phyloP scores from a whole-genome alignment of 78 protist species.

The Dictyostelium brefeldianum region DNA sequence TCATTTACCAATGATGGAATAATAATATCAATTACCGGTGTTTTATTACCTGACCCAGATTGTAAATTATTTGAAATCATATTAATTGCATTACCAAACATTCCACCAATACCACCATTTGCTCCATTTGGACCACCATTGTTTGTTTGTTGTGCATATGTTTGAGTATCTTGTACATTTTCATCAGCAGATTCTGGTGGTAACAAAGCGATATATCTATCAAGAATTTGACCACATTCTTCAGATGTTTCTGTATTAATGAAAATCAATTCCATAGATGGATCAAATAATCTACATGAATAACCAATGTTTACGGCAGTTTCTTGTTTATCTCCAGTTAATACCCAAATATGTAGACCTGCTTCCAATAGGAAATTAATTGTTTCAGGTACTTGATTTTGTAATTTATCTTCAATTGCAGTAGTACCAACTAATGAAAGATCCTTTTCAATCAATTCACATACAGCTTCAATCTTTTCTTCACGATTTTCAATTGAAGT shows the following conservation, averaged over 20 bases:
- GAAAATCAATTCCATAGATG: conserved; percentile 63
- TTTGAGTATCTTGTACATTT: background rate
- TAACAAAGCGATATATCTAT: conserved; percentile 64
- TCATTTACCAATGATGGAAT: conserved; percentile 30
- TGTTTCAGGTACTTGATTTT: conserved; percentile 91
- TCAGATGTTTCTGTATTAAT: conserved; percentile 76
- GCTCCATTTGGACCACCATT: background rate
- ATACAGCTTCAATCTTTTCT: conserved; percentile 70
- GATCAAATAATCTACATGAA: conserved; percentile 78
- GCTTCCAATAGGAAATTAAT: conserved; percentile 72
- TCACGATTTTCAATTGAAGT: conserved; percentile 77
- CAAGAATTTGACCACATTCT: conserved; percentile 74
- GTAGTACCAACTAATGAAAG: conserved; percentile 89
- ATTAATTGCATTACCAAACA: background rate
- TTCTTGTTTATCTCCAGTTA: conserved; percentile 95
- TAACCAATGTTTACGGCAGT: conserved; percentile 94
- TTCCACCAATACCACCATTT: background rate
- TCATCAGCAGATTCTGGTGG: conserved; percentile 59
- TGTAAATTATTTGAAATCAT: conserved; percentile 13
- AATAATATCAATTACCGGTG: conserved; percentile 28
- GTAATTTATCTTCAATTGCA: conserved; percentile 94
- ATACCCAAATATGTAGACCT: conserved; percentile 94
- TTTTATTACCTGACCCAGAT: conserved; percentile 20
- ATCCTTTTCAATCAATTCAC: conserved; percentile 86
- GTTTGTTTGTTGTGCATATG: background rate